Evolutionary conservation across 2,329 filamentous ascomycete genomes (phyloP).

Genomic region (Pleoardoris graminearum): DNA sequence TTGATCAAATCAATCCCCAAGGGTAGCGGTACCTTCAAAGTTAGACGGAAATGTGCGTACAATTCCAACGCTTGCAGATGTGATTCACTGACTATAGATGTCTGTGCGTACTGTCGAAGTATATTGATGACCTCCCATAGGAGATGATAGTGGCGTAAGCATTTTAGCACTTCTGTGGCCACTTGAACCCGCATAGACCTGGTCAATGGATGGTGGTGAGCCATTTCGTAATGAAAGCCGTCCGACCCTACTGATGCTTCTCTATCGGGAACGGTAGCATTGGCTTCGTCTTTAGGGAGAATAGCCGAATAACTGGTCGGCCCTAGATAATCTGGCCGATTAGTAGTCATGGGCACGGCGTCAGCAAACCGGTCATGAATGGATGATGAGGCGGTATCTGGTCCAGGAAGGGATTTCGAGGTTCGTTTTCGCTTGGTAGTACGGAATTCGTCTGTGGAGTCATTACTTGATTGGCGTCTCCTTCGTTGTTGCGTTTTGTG

Average conservation of each 20-base stretch:
- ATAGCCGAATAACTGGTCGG: slow-evolving; percentile 39
- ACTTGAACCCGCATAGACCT: slow-evolving; percentile 38
- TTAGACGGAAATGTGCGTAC: neutral
- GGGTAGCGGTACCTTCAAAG: slow-evolving; percentile 33
- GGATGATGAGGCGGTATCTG: slow-evolving; percentile 18
- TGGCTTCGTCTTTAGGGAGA: slow-evolving; percentile 32
- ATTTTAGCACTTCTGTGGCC: slow-evolving; percentile 30
- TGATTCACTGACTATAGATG: slow-evolving; percentile 25
- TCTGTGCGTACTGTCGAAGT: slow-evolving; percentile 34
- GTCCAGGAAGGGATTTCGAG: slow-evolving; percentile 16
- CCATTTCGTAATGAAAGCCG: slow-evolving; percentile 31
- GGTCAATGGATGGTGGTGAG: slow-evolving; percentile 35
- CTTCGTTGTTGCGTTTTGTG: slow-evolving; percentile 28
- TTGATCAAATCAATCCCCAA: slow-evolving; percentile 42
- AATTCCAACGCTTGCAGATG: too few relatives aligned
- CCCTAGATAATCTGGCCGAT: slow-evolving; percentile 39
- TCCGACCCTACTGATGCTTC: slow-evolving; percentile 32
- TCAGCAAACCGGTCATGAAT: slow-evolving; percentile 33
- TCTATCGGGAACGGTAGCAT: slow-evolving; percentile 18
- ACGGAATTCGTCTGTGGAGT: slow-evolving; percentile 17
- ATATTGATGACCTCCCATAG: slow-evolving; percentile 31
- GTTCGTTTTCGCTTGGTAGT: slow-evolving; percentile 34
- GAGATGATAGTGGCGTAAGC: slow-evolving; percentile 30
- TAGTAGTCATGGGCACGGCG: slow-evolving; percentile 37
- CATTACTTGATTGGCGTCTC: slow-evolving; percentile 13